Conservation (phyloP, 2,329 filamentous ascomycete species). For the Amauroascus niger region DNA sequence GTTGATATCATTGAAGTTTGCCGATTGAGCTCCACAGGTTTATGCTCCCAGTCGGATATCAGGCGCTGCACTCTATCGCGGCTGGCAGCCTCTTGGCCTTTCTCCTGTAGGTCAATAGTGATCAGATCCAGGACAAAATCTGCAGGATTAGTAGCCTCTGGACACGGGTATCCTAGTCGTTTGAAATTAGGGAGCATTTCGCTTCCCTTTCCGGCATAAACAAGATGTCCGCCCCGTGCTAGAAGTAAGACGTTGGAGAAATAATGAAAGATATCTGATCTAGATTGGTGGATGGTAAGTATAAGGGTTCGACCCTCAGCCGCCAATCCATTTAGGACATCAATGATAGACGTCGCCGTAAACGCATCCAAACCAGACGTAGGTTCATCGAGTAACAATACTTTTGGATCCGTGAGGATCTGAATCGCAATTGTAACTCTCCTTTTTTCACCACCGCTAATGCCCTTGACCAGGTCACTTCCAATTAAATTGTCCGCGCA, state of each 20-base stretch:
- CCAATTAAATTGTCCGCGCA: constrained; percentile 67
- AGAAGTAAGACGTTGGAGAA: constrained; percentile 65
- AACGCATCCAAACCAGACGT: constrained; percentile 69
- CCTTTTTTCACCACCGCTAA: constrained; percentile 69
- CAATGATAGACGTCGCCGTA: constrained; percentile 65
- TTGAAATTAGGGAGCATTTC: constrained; percentile 59
- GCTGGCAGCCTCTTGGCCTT: constrained; percentile 51
- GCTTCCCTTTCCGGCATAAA: constrained; percentile 55
- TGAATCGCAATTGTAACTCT: constrained; percentile 70
- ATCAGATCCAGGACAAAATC: constrained; percentile 71
- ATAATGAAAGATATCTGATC: constrained; percentile 60
- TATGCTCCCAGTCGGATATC: constrained; percentile 48
- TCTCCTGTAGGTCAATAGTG: constrained; percentile 62
- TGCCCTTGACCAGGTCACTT: constrained; percentile 63
- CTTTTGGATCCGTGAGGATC: constrained; percentile 62
- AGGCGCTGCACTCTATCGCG: constrained; percentile 53
- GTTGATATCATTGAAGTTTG: constrained; percentile 46
- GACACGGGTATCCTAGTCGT: constrained; percentile 53
- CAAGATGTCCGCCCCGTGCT: constrained; percentile 57
- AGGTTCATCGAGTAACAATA: constrained; percentile 66
- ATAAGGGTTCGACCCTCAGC: constrained; percentile 64
- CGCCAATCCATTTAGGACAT: constrained; percentile 60
- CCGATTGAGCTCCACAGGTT: constrained; percentile 18
- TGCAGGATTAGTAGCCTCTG: constrained; percentile 61
- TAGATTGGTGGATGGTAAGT: constrained; percentile 68